These are phyloP conservation scores for Plectosphaerella sp. DNA, from an alignment of 2,329 filamentous ascomycete genomes.

Conservation along the genomic window DNA sequence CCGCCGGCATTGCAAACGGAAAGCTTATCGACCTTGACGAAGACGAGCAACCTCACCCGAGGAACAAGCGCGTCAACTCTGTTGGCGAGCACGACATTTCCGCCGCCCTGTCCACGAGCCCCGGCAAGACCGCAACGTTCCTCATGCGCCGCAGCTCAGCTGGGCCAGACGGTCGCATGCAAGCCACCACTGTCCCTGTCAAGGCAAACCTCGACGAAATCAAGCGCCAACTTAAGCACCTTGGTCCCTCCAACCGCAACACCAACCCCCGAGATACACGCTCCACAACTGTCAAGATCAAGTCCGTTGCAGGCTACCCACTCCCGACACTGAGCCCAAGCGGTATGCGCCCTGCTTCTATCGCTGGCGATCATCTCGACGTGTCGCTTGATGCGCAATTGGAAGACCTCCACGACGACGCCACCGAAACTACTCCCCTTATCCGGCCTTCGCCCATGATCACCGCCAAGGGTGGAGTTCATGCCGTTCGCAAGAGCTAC, in stretches of 20 bases:
- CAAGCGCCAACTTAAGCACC: constrained; percentile 58
- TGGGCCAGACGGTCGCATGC: constrained; percentile 46
- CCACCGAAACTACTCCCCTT: constrained; percentile 11
- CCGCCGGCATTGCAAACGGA: constrained; percentile 1
- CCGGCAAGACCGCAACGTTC: constrained; percentile 49
- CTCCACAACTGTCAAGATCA: constrained; percentile 64
- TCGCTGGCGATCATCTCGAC: constrained; percentile 10
- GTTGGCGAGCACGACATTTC: constrained; percentile 31
- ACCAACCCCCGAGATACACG: constrained; percentile 59
- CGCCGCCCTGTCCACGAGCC: constrained; percentile 36
- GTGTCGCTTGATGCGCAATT: not conserved
- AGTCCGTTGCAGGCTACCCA: constrained; percentile 49
- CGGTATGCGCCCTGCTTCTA: constrained; percentile 16
- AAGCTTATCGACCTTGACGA: constrained; percentile 32
- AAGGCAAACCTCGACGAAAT: constrained; percentile 60
- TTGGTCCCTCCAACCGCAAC: constrained; percentile 64
- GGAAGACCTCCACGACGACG: constrained; percentile 4
- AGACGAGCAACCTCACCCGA: constrained; percentile 12
- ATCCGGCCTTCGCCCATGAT: constrained; percentile 6
- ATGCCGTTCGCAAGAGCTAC: constrained; percentile 13
- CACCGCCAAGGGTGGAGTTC: constrained; percentile 18
- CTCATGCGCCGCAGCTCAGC: constrained; percentile 55
- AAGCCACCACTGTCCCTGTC: constrained; percentile 46
- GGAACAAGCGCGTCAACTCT: constrained; percentile 26
- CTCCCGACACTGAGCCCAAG: constrained; percentile 27